Evolutionary conservation across 768 basidiomycete species (phyloP).

Genomic region (Megacollybia marginata): DNA sequence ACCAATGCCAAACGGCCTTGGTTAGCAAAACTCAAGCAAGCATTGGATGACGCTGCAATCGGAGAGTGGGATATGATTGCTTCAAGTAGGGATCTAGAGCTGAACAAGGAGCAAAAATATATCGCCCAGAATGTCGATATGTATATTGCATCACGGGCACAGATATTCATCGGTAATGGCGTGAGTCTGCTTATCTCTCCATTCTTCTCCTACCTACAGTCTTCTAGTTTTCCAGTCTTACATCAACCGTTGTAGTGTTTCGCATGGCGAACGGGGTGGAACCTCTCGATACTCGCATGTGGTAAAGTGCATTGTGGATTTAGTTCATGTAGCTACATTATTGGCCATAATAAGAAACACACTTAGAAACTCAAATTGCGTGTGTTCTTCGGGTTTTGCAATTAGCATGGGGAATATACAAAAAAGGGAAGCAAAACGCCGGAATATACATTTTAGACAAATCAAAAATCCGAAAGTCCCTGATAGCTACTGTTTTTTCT

Average conservation of each 20-base stretch:
- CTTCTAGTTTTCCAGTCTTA: constrained; percentile 29
- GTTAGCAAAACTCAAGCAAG: constrained; percentile 36
- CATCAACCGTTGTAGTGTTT: constrained; percentile 32
- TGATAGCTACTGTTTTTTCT: background rate
- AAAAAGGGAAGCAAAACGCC: too few relatives aligned
- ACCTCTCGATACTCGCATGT: constrained; percentile 23
- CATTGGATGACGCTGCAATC: constrained; percentile 22
- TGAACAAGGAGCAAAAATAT: constrained; percentile 48
- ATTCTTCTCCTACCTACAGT: background rate
- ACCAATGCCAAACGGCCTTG: constrained; percentile 52
- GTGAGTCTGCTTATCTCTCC: constrained; percentile 19
- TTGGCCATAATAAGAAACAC: too few relatives aligned
- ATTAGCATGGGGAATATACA: too few relatives aligned
- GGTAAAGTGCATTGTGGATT: constrained; percentile 12
- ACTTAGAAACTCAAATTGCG: too few relatives aligned
- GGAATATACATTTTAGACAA: too few relatives aligned
- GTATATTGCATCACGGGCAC: constrained; percentile 56
- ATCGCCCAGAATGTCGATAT: constrained; percentile 60
- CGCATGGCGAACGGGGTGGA: constrained; percentile 20
- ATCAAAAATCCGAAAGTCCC: too few relatives aligned
- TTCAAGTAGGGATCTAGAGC: constrained; percentile 46
- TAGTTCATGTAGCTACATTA: too few relatives aligned
- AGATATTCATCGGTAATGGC: constrained; percentile 66
- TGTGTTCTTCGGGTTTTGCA: too few relatives aligned
- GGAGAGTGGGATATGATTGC: constrained; percentile 41